Evolutionary conservation across 78 protist genomes (phyloP), one percentile per base, ranked within the genome.

Genomic region (Creolimax fragrantissima): DNA sequence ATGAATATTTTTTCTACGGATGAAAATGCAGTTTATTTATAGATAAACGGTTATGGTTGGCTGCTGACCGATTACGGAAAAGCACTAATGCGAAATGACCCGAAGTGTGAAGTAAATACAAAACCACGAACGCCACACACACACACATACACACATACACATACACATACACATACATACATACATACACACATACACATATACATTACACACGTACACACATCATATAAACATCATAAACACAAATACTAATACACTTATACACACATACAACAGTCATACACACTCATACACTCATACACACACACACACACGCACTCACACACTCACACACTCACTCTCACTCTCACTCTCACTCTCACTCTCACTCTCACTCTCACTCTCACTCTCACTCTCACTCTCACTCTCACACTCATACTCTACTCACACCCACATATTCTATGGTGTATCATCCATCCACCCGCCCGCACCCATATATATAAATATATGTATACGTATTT

Each of bases 241-340:
- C 86, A 83, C 86, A 2, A 43, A 37, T 24, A 2, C 44, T 0
- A 36, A 2, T 41, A 1, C 86, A 83, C 86, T 0, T 1, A 2
- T 58, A 24, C n/a, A 43, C 5, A 37, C 89, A 37, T 11, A 35
- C 4, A 4, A 5, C 0, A 6, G 6, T 24, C 7, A 6, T 11
- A 83, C 86, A 83, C 86, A 83, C 86, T 39, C 86, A 83, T 1
- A 83, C 86, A 85, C 43, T 17, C 89, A 85, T 45, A 37, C 89
- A 85, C 89, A 37, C 89, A 85, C 43, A 85, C 89, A 85, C 2
- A 35, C 89, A 85, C 89, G 43, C 89, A 85, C 89, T 2, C 89
- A 85, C 2, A 85, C 39, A 85, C 39, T 2, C 39, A 85, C 39
- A 85, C 39, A 85, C 37, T 47, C 91, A 89, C 36, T 7, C 86